These are phyloP conservation scores for Venturia effusa DNA, from an alignment of 2,329 filamentous ascomycete species.

Conservation along the genomic window DNA sequence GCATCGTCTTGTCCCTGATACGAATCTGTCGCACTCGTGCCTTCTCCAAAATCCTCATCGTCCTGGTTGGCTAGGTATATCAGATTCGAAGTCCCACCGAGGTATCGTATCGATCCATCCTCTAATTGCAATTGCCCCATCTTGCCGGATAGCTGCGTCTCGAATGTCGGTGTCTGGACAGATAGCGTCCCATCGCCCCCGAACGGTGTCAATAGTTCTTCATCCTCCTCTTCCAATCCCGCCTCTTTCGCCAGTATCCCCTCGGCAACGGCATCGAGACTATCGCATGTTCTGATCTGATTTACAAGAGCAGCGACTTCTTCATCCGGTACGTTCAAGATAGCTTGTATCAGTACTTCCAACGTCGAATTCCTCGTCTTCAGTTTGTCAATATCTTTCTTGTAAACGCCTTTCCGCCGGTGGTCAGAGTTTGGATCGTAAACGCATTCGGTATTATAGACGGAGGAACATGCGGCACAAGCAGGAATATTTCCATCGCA, in stretches of 20 bases:
- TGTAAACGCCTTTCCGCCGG: slow-evolving; percentile 91
- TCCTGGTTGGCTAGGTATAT: slow-evolving; percentile 46
- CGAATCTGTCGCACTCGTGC: slow-evolving; percentile 17
- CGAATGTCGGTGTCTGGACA: slow-evolving; percentile 36
- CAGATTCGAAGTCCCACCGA: slow-evolving; percentile 87
- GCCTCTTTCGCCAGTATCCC: slow-evolving; percentile 44
- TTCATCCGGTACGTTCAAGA: slow-evolving; percentile 82
- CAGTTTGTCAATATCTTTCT: slow-evolving; percentile 79
- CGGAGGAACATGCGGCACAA: slow-evolving; percentile 90
- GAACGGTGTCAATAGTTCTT: slow-evolving; percentile 25
- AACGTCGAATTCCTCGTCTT: slow-evolving; percentile 81
- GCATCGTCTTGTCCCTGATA: slow-evolving; percentile 50
- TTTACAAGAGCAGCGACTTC: slow-evolving; percentile 72
- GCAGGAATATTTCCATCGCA: slow-evolving; percentile 87
- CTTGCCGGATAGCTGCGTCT: slow-evolving; percentile 77
- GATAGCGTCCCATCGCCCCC: slow-evolving; percentile 26
- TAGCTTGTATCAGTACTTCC: slow-evolving; percentile 84
- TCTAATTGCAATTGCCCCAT: slow-evolving; percentile 86
- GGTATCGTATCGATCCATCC: slow-evolving; percentile 79
- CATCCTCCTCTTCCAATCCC: slow-evolving; percentile 30
- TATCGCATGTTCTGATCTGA: slow-evolving; percentile 79
- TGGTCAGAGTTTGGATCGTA: slow-evolving; percentile 97
- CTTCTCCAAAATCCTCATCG: slow-evolving; percentile 19
- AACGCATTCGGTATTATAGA: slow-evolving; percentile 81
- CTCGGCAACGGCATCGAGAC: slow-evolving; percentile 52